phyloP scores from a whole-genome alignment of 352 stramenopile genomes.

The Pseudoperonospora humuli region DNA sequence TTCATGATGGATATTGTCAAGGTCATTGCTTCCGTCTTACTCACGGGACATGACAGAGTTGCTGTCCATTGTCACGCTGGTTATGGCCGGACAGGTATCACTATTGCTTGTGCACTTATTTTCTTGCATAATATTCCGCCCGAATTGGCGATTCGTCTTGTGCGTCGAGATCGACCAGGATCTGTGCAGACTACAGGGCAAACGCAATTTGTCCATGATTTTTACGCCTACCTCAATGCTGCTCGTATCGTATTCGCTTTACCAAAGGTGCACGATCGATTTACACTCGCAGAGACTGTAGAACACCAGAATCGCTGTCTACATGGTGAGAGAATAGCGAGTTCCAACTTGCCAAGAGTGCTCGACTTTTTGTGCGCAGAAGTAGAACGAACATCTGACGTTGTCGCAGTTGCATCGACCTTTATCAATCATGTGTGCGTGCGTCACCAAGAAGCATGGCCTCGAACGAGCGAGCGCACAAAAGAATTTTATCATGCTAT shows the following conservation, averaged over 20 bases:
- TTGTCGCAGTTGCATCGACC: constrained; percentile 7
- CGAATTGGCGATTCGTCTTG: constrained; percentile 58
- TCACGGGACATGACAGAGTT: constrained; percentile 55
- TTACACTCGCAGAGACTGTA: constrained; percentile 48
- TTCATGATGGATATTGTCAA: constrained; percentile 87
- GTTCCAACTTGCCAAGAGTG: constrained; percentile 39
- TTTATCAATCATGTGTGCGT: constrained; percentile 25
- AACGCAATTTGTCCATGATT: constrained; percentile 61
- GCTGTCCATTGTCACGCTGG: constrained; percentile 88
- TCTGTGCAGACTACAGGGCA: constrained; percentile 75
- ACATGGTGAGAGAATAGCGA: constrained; percentile 32
- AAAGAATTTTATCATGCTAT: constrained; percentile 15
- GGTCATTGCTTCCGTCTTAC: constrained; percentile 69
- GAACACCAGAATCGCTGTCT: constrained; percentile 65
- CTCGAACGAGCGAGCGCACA: constrained; percentile 18
- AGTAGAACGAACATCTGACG: constrained; percentile 27
- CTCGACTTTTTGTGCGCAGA: constrained; percentile 54
- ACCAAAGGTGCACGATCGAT: constrained; percentile 64
- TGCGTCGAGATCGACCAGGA: constrained; percentile 59
- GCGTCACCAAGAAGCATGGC: constrained; percentile 24
- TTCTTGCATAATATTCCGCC: constrained; percentile 77
- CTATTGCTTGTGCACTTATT: constrained; percentile 80
- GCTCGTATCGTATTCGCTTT: constrained; percentile 69
- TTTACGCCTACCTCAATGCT: constrained; percentile 68
- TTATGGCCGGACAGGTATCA: constrained; percentile 81